Evolutionary conservation across 345 rosid genomes (phyloP).

Genomic region (Rubroshorea leprosula): DNA sequence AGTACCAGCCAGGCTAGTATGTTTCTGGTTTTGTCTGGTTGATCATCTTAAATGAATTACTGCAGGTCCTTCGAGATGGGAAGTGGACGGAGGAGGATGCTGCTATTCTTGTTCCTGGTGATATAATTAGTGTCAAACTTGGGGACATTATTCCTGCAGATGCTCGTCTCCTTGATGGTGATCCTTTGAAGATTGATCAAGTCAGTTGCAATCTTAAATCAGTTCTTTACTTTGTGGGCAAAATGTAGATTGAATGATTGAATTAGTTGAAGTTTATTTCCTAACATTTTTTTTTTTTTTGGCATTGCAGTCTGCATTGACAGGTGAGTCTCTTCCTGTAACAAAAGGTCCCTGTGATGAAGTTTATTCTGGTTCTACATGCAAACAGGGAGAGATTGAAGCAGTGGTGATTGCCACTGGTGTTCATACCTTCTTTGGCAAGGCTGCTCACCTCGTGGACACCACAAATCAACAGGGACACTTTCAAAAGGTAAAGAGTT

Average conservation of each 20-base stretch:
- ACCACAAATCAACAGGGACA: conserved; percentile 89
- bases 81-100: conserved; percentile 64
- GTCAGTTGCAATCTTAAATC: conserved; percentile 27
- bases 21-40: no score
- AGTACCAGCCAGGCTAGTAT: no score
- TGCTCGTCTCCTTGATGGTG: conserved; percentile 66
- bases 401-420: conserved; percentile 90
- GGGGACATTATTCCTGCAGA: conserved; percentile 74
- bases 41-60: not conserved
- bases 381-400: conserved; percentile 92
- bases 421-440: conserved; percentile 87
- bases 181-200: conserved; percentile 67
- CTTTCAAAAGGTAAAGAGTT: conserved; percentile 54
- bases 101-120: conserved; percentile 62
- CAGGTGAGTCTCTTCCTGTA: conserved; percentile 92
- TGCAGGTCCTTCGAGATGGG: conserved; percentile 55
- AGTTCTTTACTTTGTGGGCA: not conserved
- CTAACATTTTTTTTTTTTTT: not conserved
- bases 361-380: conserved; percentile 85
- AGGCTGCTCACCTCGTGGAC: conserved; percentile 91
- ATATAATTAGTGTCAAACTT: conserved; percentile 59
- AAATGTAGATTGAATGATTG: not conserved
- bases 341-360: conserved; percentile 77
- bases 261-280: not conserved
- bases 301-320: conserved; percentile 58